Conservation (phyloP, 371 early-diverging fungal genomes). For the Furculomyces boomerangus region DNA sequence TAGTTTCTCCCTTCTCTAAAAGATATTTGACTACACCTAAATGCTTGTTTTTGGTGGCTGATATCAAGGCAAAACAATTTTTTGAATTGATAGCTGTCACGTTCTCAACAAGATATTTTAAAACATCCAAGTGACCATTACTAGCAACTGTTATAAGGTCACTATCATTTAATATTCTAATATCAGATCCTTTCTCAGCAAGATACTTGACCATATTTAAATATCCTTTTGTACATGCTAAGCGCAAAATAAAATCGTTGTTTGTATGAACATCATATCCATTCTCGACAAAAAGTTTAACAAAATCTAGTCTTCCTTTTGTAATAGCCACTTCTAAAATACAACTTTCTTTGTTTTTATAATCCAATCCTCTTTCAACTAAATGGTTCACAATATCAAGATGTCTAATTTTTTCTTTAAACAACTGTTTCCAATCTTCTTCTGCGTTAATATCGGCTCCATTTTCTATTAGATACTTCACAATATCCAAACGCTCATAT, state of each 20-base stretch:
- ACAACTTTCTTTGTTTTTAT: neutral
- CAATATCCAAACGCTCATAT: conserved; percentile 7
- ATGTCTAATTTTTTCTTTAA: neutral
- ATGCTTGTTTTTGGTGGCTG: neutral
- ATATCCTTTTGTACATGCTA: conserved; percentile 2
- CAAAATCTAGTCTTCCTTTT: neutral
- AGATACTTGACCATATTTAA: conserved; percentile 1
- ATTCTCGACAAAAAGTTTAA: neutral
- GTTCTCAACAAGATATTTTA: neutral
- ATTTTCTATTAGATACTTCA: neutral
- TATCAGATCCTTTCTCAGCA: conserved; percentile 12
- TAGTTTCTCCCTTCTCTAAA: neutral
- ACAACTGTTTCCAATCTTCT: neutral
- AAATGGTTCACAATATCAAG: neutral
- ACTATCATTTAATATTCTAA: conserved; percentile 5
- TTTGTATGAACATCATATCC: neutral
- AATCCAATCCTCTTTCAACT: neutral
- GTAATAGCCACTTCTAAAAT: no score
- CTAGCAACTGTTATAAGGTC: conserved; percentile 15
- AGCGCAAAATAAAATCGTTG: neutral
- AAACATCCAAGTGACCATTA: conserved; percentile 3
- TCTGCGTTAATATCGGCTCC: neutral
- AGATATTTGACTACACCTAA: neutral
- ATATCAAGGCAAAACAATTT: neutral
- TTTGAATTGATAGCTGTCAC: neutral